Base-by-base conservation (phyloP, 23 red algal species). In the Pyropia haitanensis region DNA sequence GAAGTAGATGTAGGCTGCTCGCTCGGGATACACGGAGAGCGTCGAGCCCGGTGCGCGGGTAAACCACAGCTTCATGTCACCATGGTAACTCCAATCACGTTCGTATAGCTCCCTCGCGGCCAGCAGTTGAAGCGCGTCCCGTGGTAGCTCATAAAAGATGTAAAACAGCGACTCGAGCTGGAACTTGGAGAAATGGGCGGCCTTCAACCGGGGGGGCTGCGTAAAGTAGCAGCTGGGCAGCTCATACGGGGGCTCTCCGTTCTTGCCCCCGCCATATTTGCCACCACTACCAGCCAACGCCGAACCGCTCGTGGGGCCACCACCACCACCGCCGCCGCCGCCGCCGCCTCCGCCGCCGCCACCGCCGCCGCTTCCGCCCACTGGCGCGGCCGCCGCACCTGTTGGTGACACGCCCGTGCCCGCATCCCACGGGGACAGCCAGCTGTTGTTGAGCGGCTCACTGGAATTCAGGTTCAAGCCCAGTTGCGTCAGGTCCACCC, bases 91-190 rank as follows among this genome's bases (percentile, higher is more conserved):
- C 94, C 94, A 98, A 28, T 89, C 83, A 24, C 94, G 72, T 14
- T 91, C 83, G 72, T 90, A 91, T 65, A 90, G 58, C 66, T 98
- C 94, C 30, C 88, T 53, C 18, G 94, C 86, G 25, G 94, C 94
- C 34, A 85, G 69, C 34, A 91, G 56, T 51, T 98, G 86, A 30
- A 98, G 61, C 27, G 83, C 80, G 76, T 98, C 85, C 27, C 82
- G 68, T 21, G 94, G 94, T 71, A 90, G 83, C 58, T 79, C 80
- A 67, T 98, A 98, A 77, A 98, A 98, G 31, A 98, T 77, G 61
- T 90, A 90, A 52, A 90, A 85, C 29, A 98, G 60, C 0, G 94
- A 88, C 66, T 91, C 86, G 24, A 90, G 52, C 18, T 89, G 70
- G 64, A 98, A 91, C 79, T 87, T 85, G 51, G 62, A 73, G 31